Evolutionary conservation across 768 basidiomycete species (phyloP), one percentile per base, ranked within the genome.

Genomic region (Gautieria morchelliformis): DNA sequence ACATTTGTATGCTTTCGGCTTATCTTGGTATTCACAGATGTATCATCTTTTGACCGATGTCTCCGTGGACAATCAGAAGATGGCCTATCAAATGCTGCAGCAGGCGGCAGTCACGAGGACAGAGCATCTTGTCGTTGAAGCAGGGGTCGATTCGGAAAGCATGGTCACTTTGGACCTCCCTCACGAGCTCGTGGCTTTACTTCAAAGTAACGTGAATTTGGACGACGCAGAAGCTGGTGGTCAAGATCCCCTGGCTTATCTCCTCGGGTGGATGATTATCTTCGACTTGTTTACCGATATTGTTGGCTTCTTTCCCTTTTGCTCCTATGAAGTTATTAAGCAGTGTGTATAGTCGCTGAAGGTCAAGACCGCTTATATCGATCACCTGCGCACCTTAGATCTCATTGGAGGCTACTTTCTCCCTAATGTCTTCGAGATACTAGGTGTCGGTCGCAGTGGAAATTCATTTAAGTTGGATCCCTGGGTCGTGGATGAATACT

Each of bases 241-340:
- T 57, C 61, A 69, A 75, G 75, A 72, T 50, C 65, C 79, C 1
- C 82, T 89, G 60, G 83, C 85, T 4, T 80, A 81, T 60, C 71
- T 96, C n/a, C 77, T 96, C 9, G 80, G 78, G 2, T 96, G 93
- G 93, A 89, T 94, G 85, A 71, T 91, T n/a, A 67, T 85, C 1
- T 85, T 96, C 60, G 90, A 93, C 64, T 73, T 87, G 19, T 96
- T 96, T 69, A 73, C 74, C 24, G 83, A 89, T 67, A 87, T 91
- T 9, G 93, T 94, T 67, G 61, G 89, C 66, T 53, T 5, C 22
- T 20, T 14, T 12, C 30, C 3, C 19, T 32, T 39, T 44, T 44
- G 22, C 27, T 11, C 9, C 39, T 10, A 24, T 17, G n/a, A 44
- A 33, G 27, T 10, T 14, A 37, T 9, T 15, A 10, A 46, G 53